Evolutionary conservation across 495 filamentous ascomycete genomes (phyloP).

Genomic region (Talaromyces proteolyticus): DNA sequence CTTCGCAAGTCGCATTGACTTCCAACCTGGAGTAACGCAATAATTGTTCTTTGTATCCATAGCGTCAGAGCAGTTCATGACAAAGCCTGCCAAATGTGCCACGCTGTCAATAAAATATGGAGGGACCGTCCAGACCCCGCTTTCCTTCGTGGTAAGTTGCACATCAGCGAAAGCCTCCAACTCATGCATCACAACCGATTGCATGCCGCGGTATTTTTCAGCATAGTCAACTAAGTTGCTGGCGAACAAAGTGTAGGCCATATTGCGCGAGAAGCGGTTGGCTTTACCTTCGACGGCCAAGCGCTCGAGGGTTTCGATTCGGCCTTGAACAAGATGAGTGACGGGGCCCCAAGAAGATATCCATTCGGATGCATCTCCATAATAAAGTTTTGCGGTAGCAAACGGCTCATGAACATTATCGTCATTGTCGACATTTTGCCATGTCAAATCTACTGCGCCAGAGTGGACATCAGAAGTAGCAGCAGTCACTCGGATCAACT

Average conservation of each 20-base stretch:
- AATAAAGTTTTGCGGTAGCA: constrained; percentile 16
- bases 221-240: constrained; percentile 34
- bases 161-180: constrained; percentile 36
- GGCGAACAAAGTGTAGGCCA: constrained; percentile 28
- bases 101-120: constrained; percentile 40
- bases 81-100: constrained; percentile 32
- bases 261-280: constrained; percentile 14
- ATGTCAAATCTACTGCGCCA: constrained; percentile 16
- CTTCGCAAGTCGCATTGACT: constrained; percentile 15
- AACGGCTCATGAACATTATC: constrained; percentile 17
- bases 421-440: constrained; percentile 19
- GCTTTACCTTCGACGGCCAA: constrained; percentile 17
- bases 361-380: constrained; percentile 13
- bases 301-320: constrained; percentile 19
- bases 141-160: constrained; percentile 15
- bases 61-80: constrained; percentile 25
- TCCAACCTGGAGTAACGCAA: constrained; percentile 33
- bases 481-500: constrained; percentile 25
- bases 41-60: constrained; percentile 20
- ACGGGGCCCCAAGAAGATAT: constrained; percentile 15
- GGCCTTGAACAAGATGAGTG: constrained; percentile 21
- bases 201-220: constrained; percentile 33
- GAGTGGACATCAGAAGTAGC: constrained; percentile 16
- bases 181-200: constrained; percentile 25
- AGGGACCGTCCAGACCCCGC: constrained; percentile 23